phyloP scores from a whole-genome alignment of 2,329 filamentous ascomycete species.

The Penicillium decumbens region DNA sequence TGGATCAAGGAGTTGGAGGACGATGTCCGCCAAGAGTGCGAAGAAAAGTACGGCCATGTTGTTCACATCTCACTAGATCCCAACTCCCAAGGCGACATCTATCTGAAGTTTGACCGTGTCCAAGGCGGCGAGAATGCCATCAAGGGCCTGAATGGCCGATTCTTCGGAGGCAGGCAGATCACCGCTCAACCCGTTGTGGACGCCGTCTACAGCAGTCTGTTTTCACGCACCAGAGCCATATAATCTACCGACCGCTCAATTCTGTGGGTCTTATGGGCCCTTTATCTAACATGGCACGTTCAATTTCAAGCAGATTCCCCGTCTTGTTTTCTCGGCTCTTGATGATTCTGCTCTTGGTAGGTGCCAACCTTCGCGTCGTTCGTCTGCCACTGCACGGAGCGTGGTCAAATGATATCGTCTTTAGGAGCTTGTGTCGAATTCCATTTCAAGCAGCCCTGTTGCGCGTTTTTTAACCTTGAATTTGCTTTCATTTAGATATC shows the following conservation, averaged over 20 bases:
- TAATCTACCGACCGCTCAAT: constrained; percentile 40
- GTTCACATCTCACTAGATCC: constrained; percentile 94
- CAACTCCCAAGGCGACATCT: constrained; percentile 92
- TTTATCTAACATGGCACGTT: constrained; percentile 24
- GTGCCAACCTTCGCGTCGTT: constrained; percentile 29
- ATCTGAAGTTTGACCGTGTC: constrained; percentile 96
- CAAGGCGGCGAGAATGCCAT: constrained; percentile 95
- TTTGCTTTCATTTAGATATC: background rate
- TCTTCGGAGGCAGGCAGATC: constrained; percentile 89
- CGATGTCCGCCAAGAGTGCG: constrained; percentile 88
- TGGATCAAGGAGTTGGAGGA: constrained; percentile 95
- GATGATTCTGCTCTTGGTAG: constrained; percentile 37
- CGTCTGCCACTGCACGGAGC: constrained; percentile 21
- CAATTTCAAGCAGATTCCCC: constrained; percentile 18
- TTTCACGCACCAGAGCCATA: constrained; percentile 78
- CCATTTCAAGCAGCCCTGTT: background rate
- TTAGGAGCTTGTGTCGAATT: constrained; percentile 14
- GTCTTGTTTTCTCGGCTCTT: constrained; percentile 24
- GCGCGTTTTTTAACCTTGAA: background rate
- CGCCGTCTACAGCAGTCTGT: constrained; percentile 96
- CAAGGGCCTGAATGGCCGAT: constrained; percentile 93
- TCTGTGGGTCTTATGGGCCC: constrained; percentile 26
- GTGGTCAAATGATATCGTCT: constrained; percentile 21
- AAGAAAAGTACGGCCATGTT: constrained; percentile 92
- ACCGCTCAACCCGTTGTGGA: constrained; percentile 95